Percentiles rank a stretch among this genome's conserved stretches.
These are phyloP conservation scores for Pichia sp. DNA, from an alignment of 1,139 yeast genomes.

Conservation along the genomic window DNA sequence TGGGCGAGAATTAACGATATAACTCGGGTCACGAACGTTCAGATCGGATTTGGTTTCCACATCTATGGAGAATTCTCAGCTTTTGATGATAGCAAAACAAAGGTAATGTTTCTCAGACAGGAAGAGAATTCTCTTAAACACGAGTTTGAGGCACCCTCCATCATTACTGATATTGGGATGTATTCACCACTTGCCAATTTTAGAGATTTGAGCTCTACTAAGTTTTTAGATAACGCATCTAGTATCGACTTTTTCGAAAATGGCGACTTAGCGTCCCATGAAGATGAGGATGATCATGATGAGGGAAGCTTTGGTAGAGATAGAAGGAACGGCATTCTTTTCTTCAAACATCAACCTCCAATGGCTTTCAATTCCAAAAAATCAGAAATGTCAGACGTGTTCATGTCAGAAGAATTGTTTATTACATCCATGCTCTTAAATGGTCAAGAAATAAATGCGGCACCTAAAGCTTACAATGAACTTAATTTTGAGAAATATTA, in stretches of 20 bases:
- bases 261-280: conserved; percentile 1
- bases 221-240: no score
- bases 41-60: conserved; percentile 26
- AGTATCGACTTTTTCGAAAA: conserved; percentile 1
- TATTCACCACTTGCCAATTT: conserved; percentile 46
- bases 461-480: no score
- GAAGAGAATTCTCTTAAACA: conserved; percentile 53
- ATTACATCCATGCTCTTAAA: no score
- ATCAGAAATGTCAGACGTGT: no score
- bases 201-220: no score
- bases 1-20: conserved; percentile 12
- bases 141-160: conserved; percentile 36
- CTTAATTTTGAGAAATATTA: conserved; percentile 21
- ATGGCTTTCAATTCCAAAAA: no score
- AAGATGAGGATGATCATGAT: conserved; percentile 2
- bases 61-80: conserved; percentile 23
- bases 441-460: no score
- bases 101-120: conserved; percentile 37
- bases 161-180: conserved; percentile 40
- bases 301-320: no score
- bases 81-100: neutral
- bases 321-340: no score
- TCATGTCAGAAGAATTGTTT: no score
- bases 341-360: no score
- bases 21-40: conserved; percentile 3